Base-by-base conservation (phyloP, 2,329 filamentous ascomycete species). In the Penicillium olsonii region DNA sequence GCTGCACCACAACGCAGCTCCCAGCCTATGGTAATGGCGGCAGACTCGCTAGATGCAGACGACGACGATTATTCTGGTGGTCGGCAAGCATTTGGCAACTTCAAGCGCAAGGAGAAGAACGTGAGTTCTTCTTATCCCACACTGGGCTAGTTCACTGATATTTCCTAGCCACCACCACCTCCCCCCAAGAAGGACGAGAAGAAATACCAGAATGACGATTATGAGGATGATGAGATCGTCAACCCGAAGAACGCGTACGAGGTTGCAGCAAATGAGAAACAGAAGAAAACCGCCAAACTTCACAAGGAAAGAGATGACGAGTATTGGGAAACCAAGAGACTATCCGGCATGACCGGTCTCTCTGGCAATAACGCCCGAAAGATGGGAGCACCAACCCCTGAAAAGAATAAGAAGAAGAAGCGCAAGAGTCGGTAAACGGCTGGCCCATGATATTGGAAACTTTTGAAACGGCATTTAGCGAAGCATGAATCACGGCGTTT, bases 41-140 rank as follows among this genome's bases (percentile, higher is more conserved):
- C 68, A 6, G 64, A 63, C 29, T 71, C 68, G 6, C 43, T 70
- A 7, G 68, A 71, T 49, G 63, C 60, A 3, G 65, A 66, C 26
- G 63, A 67, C 27, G 62, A 67, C 18, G 61, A 55, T 27, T 47
- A 44, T n/a, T 57, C 56, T 39, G 64, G 66, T 18, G 71, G 71
- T 11, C 62, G 72, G 14, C 63, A 65, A 38, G 50, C 62, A n/a
- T 75, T 68, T 50, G 72, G 72, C 7, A 68, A 68, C 39, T 74
- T 68, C 43, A 71, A 66, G 56, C 64, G 65, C 45, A 73, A 69
- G 47, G 59, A 62, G 46, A 49, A 43, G 12, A 42, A 48, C 45
- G 63, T 64, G 42, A 37, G 68, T 66, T 20, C 19, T 47, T 42
- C n/a, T 11, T 43, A 12, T 17, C 12, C 38, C 17, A 1, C 11